A percentile compares a stretch with the other conserved stretches of the same genome.
Conservation (phyloP, 2,329 filamentous ascomycete species). For the Colletotrichum agaves region DNA sequence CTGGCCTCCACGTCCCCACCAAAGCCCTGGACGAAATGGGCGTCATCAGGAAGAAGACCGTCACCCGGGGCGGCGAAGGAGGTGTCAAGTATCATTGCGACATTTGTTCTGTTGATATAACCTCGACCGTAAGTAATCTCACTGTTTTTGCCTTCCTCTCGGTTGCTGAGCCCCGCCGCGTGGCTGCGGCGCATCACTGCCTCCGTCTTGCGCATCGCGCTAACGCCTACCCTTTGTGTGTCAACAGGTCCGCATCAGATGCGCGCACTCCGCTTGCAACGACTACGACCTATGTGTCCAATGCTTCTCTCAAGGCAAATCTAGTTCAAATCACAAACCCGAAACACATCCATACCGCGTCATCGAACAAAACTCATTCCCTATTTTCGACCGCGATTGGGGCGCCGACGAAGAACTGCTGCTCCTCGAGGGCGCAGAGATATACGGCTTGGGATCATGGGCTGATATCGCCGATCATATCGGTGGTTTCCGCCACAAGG, state of each 20-base stretch:
- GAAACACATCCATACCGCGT: slow-evolving; percentile 89
- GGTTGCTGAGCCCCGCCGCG: slow-evolving; percentile 7
- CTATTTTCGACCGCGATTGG: slow-evolving; percentile 95
- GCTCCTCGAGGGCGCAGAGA: slow-evolving; percentile 92
- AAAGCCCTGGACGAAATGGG: slow-evolving; percentile 70
- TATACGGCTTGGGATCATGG: slow-evolving; percentile 96
- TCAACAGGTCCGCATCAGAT: slow-evolving; percentile 88
- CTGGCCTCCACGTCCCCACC: slow-evolving; percentile 35
- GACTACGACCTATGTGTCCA: slow-evolving; percentile 98
- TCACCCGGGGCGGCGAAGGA: slow-evolving; percentile 84
- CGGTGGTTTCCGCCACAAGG: slow-evolving; percentile 91
- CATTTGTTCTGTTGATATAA: slow-evolving; percentile 95
- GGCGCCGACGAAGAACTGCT: slow-evolving; percentile 97
- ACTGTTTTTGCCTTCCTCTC: slow-evolving; percentile 9
- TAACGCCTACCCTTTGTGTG: slow-evolving; percentile 49
- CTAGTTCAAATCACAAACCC: slow-evolving; percentile 86
- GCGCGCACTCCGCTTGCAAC: slow-evolving; percentile 82
- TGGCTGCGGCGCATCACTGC: slow-evolving; percentile 14
- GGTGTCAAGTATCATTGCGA: slow-evolving; percentile 98
- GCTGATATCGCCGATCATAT: slow-evolving; percentile 98
- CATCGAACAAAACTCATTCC: slow-evolving; percentile 98
- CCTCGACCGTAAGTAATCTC: slow-evolving; percentile 80
- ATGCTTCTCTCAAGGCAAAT: slow-evolving; percentile 87
- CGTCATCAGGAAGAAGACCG: slow-evolving; percentile 95
- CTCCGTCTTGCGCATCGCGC: slow-evolving; percentile 10